Evolutionary conservation across 352 stramenopile species (phyloP).

Genomic region (Paralagenidium karlingii): DNA sequence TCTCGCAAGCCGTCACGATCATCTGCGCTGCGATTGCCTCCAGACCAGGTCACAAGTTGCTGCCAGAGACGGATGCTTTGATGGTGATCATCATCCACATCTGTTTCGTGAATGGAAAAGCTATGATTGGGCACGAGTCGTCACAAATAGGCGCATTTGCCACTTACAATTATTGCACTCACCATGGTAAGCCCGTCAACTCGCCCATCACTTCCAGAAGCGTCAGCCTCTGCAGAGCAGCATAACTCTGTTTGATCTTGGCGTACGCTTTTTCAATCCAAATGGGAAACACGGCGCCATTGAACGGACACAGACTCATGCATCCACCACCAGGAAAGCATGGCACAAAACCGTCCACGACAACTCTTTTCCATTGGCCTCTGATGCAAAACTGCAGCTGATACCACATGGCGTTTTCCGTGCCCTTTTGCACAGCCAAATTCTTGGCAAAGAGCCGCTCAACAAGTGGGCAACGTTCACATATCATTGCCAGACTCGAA

Average conservation of each 20-base stretch:
- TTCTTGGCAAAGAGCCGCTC: no score
- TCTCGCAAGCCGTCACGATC: no score
- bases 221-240: conserved; percentile 6
- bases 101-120: background rate
- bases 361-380: conserved; percentile 16
- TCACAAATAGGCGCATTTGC: no score
- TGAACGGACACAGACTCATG: conserved; percentile 7
- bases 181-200: conserved; percentile 31
- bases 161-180: conserved; percentile 2
- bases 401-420: no score
- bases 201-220: conserved; percentile 23
- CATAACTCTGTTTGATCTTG: conserved; percentile 35
- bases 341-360: conserved; percentile 34
- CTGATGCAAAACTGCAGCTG: no score
- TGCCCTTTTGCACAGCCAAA: no score
- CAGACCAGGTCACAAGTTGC: conserved; percentile 14
- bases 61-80: conserved; percentile 1
- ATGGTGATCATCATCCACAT: background rate
- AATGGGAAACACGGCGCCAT: conserved; percentile 19
- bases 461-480: no score
- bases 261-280: conserved; percentile 47
- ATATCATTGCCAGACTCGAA: no score
- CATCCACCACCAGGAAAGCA: conserved; percentile 17
- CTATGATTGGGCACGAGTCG: no score
- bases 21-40: conserved; percentile 1